phyloP scores from a whole-genome alignment of 352 stramenopile species.

The Saprolegnia diclina region DNA sequence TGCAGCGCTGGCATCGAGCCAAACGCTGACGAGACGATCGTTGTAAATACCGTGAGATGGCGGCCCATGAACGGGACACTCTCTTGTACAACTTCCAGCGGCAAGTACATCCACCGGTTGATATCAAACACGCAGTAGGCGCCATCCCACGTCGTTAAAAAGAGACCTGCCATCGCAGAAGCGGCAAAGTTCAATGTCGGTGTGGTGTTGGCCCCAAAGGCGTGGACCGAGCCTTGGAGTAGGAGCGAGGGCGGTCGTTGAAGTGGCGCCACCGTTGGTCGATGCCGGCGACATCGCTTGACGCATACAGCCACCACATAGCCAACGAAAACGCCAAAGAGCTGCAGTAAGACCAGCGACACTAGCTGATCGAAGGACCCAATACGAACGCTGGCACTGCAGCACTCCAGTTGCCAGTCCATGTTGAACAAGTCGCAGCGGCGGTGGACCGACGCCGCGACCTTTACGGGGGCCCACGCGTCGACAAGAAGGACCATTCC shows the following conservation, averaged over 20 bases:
- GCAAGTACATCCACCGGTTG: neutral
- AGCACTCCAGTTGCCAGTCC: conserved; percentile 9
- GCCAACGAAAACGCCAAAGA: too few species aligned
- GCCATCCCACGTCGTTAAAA: neutral
- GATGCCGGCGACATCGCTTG: too few species aligned
- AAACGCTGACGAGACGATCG: too few species aligned
- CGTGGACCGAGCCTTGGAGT: neutral
- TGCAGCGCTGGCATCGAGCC: too few species aligned
- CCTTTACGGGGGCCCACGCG: neutral
- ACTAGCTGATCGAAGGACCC: neutral
- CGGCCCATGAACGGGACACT: neutral
- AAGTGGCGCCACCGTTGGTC: neutral
- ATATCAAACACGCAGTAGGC: neutral
- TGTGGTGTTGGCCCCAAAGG: neutral
- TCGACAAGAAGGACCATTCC: neutral
- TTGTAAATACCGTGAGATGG: too few species aligned
- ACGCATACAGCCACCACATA: too few species aligned
- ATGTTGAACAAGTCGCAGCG: neutral
- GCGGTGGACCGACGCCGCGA: neutral
- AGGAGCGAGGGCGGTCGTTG: neutral
- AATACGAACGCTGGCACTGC: neutral
- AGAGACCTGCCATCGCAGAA: neutral
- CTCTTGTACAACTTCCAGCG: neutral
- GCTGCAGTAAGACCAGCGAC: too few species aligned
- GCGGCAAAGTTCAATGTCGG: neutral